phyloP scores from a whole-genome alignment of 2,329 filamentous ascomycete genomes.

The Fusarium bulbicola region DNA sequence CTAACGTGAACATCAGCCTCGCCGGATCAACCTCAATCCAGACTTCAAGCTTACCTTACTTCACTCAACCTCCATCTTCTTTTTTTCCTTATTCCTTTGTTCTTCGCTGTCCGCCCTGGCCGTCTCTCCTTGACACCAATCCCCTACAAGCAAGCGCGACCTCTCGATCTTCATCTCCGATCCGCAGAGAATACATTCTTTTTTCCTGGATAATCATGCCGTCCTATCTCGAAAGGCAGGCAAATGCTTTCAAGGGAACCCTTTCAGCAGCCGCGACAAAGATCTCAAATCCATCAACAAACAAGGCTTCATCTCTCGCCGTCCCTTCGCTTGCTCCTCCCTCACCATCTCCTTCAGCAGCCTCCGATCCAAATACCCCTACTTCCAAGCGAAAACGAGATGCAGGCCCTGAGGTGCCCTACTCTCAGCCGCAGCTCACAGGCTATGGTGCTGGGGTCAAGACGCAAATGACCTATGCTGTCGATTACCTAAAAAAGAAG shows the following conservation, averaged over 20 bases:
- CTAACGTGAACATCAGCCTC: conserved; percentile 35
- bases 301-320: conserved; percentile 46
- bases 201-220: conserved; percentile 59
- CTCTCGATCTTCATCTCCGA: not conserved
- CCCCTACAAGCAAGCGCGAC: not conserved
- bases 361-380: conserved; percentile 69
- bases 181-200: conserved; percentile 1
- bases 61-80: not conserved
- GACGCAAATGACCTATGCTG: conserved; percentile 87
- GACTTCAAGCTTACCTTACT: conserved; percentile 26
- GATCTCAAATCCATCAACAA: conserved; percentile 59
- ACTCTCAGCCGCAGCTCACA: conserved; percentile 79
- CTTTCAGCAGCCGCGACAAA: conserved; percentile 72
- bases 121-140: conserved; percentile 16
- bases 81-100: conserved; percentile 20
- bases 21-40: conserved; percentile 38
- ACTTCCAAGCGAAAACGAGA: conserved; percentile 71
- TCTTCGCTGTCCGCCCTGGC: conserved; percentile 2
- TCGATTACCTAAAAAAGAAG: conserved; percentile 82
- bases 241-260: conserved; percentile 68
- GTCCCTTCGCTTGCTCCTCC: conserved; percentile 59
- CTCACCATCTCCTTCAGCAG: conserved; percentile 69
- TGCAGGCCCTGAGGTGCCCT: conserved; percentile 62
- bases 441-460: conserved; percentile 82
- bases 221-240: conserved; percentile 70